Evolutionary conservation across 768 basidiomycete species (phyloP), one percentile per base, ranked within the genome.

Genomic region (Kwoniella sp.): DNA sequence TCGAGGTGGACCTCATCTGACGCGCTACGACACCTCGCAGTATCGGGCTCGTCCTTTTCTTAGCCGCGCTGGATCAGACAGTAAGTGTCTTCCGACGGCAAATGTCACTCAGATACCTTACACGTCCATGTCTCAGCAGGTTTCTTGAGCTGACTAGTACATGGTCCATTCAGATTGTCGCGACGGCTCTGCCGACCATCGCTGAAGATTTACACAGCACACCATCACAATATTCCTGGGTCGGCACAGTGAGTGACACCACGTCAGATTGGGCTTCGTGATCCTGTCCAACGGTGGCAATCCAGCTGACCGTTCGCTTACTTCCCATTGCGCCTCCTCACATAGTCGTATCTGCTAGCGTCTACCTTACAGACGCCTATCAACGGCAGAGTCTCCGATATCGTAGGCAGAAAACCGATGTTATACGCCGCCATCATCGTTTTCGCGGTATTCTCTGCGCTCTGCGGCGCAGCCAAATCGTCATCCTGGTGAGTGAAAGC

Each of bases 211-310:
- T 78, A 6, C 44, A 69, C 44, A 71, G 74, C 1, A 61, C 70
- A 2, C 71, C 76, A 1, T 75, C 76, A 22, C 63, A 74, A 33
- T 78, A 77, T 46, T 65, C 64, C 3, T 78, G 77, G 77, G 70
- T 78, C 52, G 77, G 72, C 26, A 73, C 74, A 10, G 71, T 71
- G 55, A 27, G 67, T 63, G n/a, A 10, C 9, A 30, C 33, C 52
- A 54, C 17, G 4, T 44, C 40, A 33, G n/a, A n/a, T n/a, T n/a
- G n/a, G n/a, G 33, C 6, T 33, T 33, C 13, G 7, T 6, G 13
- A 48, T 48, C 19, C 47, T n/a, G 6, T 48, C 47, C 47, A 5
- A 5, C 19, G 24, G 33, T 6, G 7, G 33, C 6, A 33, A 6
- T 6, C 33, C 6, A 6, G 44, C 25, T 22, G 56, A 24, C 51